These are phyloP conservation scores for Vigna angularis DNA, from an alignment of 306 rosid species.

Conservation along the genomic window DNA sequence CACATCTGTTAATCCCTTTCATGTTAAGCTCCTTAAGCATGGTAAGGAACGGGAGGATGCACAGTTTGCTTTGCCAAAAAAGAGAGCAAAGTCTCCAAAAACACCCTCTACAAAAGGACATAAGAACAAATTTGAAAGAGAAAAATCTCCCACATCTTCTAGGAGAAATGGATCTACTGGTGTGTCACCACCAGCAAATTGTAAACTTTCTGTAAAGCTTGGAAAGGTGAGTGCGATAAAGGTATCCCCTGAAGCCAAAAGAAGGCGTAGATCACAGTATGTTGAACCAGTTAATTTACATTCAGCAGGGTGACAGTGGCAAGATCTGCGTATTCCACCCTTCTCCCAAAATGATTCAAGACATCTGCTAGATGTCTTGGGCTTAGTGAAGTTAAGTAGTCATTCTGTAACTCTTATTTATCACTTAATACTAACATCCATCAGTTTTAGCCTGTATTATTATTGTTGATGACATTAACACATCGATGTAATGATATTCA, in stretches of 20 bases:
- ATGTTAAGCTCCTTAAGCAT: constrained; percentile 63
- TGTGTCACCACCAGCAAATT: constrained; percentile 49
- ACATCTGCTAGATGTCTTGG: constrained; percentile 51
- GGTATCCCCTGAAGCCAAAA: constrained; percentile 75
- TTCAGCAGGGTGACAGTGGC: constrained; percentile 54
- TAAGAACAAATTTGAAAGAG: too few relatives aligned
- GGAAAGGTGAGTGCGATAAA: constrained; percentile 58
- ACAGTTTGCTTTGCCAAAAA: constrained; percentile 53
- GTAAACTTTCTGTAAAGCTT: constrained; percentile 63
- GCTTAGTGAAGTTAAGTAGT: constrained; percentile 6
- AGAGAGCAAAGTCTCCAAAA: constrained; percentile 63
- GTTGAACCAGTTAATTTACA: constrained; percentile 63
- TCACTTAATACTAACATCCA: constrained; percentile 41
- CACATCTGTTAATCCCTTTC: constrained; percentile 71
- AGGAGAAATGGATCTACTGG: constrained; percentile 38
- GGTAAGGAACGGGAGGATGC: constrained; percentile 45
- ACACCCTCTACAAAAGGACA: constrained; percentile 42
- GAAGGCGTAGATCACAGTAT: constrained; percentile 67
- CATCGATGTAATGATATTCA: constrained; percentile 44
- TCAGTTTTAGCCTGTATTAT: constrained; percentile 33
- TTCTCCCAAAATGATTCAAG: constrained; percentile 6
- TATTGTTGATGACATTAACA: constrained; percentile 31
- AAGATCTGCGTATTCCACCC: constrained; percentile 16
- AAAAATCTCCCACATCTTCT: constrained; percentile 52
- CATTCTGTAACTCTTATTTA: constrained; percentile 39